A percentile compares a stretch with the other conserved stretches of the same genome.
Conservation (phyloP, 805 yeast genomes). For the Saccharomyces cerevisiae region DNA sequence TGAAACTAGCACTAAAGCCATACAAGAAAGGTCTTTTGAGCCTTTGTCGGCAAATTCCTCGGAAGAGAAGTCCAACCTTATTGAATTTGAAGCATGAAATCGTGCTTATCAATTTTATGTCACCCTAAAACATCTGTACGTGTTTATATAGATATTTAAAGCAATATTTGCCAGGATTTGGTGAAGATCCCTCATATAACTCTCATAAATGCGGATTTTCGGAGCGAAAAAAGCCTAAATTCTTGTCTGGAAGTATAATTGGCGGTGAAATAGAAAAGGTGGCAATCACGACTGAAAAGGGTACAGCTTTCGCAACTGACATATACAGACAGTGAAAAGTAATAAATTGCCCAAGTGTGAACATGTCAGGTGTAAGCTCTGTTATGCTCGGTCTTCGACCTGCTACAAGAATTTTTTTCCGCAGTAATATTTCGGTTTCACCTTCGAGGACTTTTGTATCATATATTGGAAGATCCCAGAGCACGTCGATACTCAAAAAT, state of each 20-base stretch:
- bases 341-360: background rate
- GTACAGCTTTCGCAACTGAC: background rate
- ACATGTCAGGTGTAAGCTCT: background rate
- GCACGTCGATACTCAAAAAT: background rate
- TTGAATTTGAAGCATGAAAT: conserved; percentile 27
- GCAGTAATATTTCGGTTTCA: background rate
- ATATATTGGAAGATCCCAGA: background rate
- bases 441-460: background rate
- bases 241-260: background rate
- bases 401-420: background rate
- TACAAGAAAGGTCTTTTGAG: conserved; percentile 13
- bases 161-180: background rate
- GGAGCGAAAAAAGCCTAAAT: background rate
- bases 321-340: background rate
- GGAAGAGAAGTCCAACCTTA: conserved; percentile 13
- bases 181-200: background rate
- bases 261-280: background rate
- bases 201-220: background rate
- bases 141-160: background rate
- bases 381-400: background rate
- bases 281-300: background rate
- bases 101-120: background rate
- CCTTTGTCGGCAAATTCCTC: conserved; percentile 7
- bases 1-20: conserved; percentile 7
- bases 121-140: background rate